Evolutionary conservation across 352 stramenopile species (phyloP).

Genomic region (Chrysophaeum taylorii): DNA sequence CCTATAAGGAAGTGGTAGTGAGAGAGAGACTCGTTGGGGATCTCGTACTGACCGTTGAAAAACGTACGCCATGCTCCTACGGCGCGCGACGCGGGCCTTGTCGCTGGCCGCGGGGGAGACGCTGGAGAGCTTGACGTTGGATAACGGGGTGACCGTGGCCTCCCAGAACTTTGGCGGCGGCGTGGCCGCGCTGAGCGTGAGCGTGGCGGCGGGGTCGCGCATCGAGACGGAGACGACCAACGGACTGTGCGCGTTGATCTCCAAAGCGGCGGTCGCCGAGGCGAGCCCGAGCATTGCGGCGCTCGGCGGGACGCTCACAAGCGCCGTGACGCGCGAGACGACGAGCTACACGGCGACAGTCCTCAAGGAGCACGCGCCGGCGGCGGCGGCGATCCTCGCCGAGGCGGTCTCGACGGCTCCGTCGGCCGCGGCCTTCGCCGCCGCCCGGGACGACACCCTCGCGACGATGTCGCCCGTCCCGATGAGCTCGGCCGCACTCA

Average conservation of each 20-base stretch:
- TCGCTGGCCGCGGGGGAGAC: no score
- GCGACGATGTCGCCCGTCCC: not conserved
- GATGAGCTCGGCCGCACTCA: no score
- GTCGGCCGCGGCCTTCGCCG: not conserved
- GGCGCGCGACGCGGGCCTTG: no score
- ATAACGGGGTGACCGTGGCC: no score
- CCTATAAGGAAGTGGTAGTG: no score
- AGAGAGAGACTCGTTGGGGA: no score
- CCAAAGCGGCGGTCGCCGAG: not conserved
- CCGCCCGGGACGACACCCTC: not conserved
- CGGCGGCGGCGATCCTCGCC: not conserved
- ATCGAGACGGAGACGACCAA: not conserved
- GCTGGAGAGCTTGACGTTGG: no score
- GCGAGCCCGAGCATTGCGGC: not conserved
- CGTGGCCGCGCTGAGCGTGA: no score
- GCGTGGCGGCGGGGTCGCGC: not conserved
- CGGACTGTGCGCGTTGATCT: not conserved
- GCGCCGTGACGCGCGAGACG: not conserved
- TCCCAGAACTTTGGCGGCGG: no score
- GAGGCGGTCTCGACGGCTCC: not conserved
- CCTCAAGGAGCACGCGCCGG: not conserved
- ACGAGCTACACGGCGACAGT: slow-evolving; percentile 1
- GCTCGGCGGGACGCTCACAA: not conserved
- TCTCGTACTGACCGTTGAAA: no score
- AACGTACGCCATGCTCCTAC: no score